Evolutionary conservation across 768 basidiomycete species (phyloP).

Genomic region (Chalciporus chontae): DNA sequence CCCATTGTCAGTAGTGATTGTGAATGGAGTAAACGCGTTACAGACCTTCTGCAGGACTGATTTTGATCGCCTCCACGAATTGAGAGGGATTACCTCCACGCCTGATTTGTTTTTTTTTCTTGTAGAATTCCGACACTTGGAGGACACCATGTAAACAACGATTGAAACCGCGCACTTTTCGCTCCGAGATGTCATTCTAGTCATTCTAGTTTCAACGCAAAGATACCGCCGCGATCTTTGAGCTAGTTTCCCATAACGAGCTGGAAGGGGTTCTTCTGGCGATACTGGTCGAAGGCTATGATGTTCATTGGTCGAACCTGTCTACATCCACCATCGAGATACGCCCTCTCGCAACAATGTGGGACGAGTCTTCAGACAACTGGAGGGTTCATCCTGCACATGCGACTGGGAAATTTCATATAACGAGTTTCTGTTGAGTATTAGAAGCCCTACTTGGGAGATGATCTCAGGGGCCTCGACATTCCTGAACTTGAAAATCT

Average conservation of each 20-base stretch:
- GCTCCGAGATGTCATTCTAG: not conserved
- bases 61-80: conserved; percentile 54
- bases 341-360: conserved; percentile 11
- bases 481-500: conserved; percentile 10
- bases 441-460: conserved; percentile 14
- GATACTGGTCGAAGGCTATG: conserved; percentile 9
- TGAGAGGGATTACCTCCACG: conserved; percentile 48
- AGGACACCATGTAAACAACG: not conserved
- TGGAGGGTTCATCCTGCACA: conserved; percentile 9
- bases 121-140: conserved; percentile 72
- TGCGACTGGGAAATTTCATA: not conserved
- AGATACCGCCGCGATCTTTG: not conserved
- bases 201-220: conserved; percentile 9
- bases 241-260: conserved; percentile 13
- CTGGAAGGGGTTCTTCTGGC: conserved; percentile 17
- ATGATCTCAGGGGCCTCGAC: conserved; percentile 19
- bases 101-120: conserved; percentile 59
- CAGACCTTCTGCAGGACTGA: conserved; percentile 70
- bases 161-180: conserved; percentile 2
- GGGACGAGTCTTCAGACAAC: conserved; percentile 13
- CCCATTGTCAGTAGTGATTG: conserved; percentile 2
- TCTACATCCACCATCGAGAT: conserved; percentile 14
- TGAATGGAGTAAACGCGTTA: not conserved
- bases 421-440: conserved; percentile 13
- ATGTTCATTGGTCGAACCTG: conserved; percentile 22